phyloP scores from a whole-genome alignment of 1,284 basidiomycete genomes.

The Ceratobasidium sp. region DNA sequence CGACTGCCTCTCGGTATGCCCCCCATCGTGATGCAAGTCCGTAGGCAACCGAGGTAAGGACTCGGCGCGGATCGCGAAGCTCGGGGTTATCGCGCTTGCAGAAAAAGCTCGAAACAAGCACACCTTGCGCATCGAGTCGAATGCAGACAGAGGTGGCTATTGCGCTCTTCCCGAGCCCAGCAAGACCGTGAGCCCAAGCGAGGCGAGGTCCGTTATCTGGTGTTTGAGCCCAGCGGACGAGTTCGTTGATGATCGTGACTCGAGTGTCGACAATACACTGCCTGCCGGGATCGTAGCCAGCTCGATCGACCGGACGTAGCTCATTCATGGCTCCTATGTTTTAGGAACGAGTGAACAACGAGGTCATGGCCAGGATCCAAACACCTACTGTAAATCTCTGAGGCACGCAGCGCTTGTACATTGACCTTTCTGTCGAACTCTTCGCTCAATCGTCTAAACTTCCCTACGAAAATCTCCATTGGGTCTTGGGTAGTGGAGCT shows the following conservation, averaged over 20 bases:
- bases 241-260: background rate
- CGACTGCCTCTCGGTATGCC: constrained; percentile 1
- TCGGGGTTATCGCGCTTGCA: constrained; percentile 19
- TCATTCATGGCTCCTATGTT: too few species aligned
- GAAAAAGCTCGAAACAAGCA: background rate
- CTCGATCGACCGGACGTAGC: too few species aligned
- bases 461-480: too few species aligned
- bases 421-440: too few species aligned
- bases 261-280: background rate
- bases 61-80: background rate
- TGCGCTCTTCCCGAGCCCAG: background rate
- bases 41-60: background rate
- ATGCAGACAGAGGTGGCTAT: constrained; percentile 46
- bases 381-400: too few species aligned
- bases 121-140: background rate
- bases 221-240: background rate
- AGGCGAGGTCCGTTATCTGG: background rate
- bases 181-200: constrained; percentile 50
- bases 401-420: too few species aligned
- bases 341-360: too few species aligned
- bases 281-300: too few species aligned
- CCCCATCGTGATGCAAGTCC: background rate
- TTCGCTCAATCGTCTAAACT: too few species aligned
- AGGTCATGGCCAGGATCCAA: too few species aligned
- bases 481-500: too few species aligned